phyloP scores from a whole-genome alignment of 139 green algal species.

The Coelastrella sp. region DNA sequence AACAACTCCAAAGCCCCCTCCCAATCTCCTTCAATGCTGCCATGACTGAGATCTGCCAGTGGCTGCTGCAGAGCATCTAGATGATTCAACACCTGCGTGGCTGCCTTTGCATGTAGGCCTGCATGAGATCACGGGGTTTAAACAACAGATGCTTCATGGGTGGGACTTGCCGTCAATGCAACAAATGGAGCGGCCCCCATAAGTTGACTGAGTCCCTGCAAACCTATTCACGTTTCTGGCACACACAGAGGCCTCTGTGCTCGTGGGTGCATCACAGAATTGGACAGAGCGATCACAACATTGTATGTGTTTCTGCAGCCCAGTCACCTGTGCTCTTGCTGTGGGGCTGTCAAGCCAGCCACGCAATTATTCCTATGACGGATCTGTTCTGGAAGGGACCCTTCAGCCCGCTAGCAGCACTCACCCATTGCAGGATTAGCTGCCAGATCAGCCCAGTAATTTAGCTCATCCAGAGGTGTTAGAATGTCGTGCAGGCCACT shows the following conservation, averaged over 20 bases:
- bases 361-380: too few relatives aligned
- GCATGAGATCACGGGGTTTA: not conserved
- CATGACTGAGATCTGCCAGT: conserved; percentile 35
- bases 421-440: conserved; percentile 46
- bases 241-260: too few relatives aligned
- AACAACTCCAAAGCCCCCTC: conserved; percentile 50
- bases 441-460: conserved; percentile 71
- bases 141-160: not conserved
- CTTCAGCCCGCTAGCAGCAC: not conserved
- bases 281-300: too few relatives aligned
- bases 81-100: conserved; percentile 33
- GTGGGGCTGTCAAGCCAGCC: too few relatives aligned
- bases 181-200: too few relatives aligned
- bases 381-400: not conserved
- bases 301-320: too few relatives aligned
- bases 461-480: conserved; percentile 67
- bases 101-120: conserved; percentile 8
- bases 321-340: too few relatives aligned
- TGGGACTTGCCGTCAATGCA: too few relatives aligned
- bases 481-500: conserved; percentile 61
- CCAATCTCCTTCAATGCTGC: conserved; percentile 17
- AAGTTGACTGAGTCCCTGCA: too few relatives aligned
- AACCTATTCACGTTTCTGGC: too few relatives aligned
- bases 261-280: too few relatives aligned
- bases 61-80: conserved; percentile 56